These are phyloP conservation scores for Gossypium rotundifolium DNA, from an alignment of 345 rosid species.

Conservation along the genomic window DNA sequence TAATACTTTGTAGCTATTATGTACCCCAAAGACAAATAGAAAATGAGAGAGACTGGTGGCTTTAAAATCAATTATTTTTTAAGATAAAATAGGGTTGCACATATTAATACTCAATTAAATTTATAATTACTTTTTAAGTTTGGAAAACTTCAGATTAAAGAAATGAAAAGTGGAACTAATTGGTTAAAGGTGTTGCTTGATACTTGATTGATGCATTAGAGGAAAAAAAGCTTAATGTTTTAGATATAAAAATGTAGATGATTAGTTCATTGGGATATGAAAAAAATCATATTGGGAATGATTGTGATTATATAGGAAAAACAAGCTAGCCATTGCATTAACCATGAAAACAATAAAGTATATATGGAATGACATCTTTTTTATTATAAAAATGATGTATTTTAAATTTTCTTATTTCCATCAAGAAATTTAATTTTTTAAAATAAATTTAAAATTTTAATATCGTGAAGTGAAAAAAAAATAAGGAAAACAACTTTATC, in stretches of 20 bases:
- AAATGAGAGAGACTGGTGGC: background rate
- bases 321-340: background rate
- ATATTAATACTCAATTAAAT: too few species aligned
- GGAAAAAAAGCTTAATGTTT: background rate
- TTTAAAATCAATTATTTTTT: background rate
- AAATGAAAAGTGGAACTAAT: background rate
- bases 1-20: constrained; percentile 18
- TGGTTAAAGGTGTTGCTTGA: background rate
- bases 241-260: background rate
- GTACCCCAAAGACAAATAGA: background rate
- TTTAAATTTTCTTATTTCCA: too few species aligned
- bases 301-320: background rate
- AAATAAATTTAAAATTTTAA: too few species aligned
- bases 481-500: too few species aligned
- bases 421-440: too few species aligned
- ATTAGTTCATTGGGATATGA: background rate
- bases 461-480: too few species aligned
- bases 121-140: too few species aligned
- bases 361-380: background rate
- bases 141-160: too few species aligned
- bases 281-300: background rate
- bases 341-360: background rate
- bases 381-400: too few species aligned
- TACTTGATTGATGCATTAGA: background rate
- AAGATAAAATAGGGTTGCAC: background rate